Conservation (phyloP, 192 early-diverging fungal species). For the Coemansia sp. region DNA sequence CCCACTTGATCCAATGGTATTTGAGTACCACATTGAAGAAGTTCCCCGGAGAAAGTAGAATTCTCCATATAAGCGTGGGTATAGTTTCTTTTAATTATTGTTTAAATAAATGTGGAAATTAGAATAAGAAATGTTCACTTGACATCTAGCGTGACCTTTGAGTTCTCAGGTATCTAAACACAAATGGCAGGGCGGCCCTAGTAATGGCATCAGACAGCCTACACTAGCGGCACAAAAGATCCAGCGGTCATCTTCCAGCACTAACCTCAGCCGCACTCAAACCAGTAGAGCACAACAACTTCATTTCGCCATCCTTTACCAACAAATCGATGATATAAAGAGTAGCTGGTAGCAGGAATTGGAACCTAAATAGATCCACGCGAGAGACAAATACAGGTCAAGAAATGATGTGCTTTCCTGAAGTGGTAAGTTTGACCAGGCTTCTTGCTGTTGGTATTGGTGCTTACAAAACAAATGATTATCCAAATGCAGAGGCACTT, state of each 20-base stretch:
- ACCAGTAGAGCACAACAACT: conserved; percentile 8
- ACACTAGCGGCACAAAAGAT: conserved; percentile 79
- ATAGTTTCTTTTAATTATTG: neutral
- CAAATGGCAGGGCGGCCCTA: conserved; percentile 89
- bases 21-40: too few relatives aligned
- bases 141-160: conserved; percentile 89
- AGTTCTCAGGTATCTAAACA: conserved; percentile 93
- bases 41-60: too few relatives aligned
- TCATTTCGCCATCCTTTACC: neutral
- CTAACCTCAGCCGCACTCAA: conserved; percentile 28
- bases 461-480: neutral
- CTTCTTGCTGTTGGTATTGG: neutral
- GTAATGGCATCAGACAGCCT: conserved; percentile 73
- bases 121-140: conserved; percentile 28
- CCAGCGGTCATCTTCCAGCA: conserved; percentile 36
- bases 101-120: neutral
- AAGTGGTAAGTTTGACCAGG: too few relatives aligned
- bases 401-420: too few relatives aligned
- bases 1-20: too few relatives aligned
- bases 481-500: conserved; percentile 38
- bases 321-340: conserved; percentile 36
- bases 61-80: too few relatives aligned
- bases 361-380: conserved; percentile 89
- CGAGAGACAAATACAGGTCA: conserved; percentile 56
- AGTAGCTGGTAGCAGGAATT: conserved; percentile 54